A percentile compares a stretch with the other conserved stretches of the same genome.
phyloP scores from a whole-genome alignment of 2,329 filamentous ascomycete species.

The Ophiostoma triangulosporum region DNA sequence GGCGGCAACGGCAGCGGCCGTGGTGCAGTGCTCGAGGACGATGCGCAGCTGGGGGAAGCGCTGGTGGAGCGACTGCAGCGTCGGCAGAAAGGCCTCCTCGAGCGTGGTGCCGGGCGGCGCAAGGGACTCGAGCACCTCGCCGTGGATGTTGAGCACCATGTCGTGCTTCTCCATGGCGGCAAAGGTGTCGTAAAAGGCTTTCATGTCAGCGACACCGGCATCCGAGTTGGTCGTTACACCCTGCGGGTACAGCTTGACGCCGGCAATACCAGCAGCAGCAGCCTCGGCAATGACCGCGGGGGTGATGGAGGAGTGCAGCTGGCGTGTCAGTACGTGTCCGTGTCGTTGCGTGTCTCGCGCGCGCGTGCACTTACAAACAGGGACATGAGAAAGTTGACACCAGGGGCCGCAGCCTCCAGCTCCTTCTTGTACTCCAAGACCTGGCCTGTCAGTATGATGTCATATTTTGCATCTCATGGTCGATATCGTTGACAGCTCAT shows the following conservation, averaged over 20 bases:
- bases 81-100: slow-evolving; percentile 69
- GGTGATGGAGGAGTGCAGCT: slow-evolving; percentile 45
- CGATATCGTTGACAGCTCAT: neutral
- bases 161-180: slow-evolving; percentile 76
- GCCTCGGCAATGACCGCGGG: slow-evolving; percentile 60
- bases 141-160: slow-evolving; percentile 67
- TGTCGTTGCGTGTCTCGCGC: neutral
- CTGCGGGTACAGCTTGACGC: slow-evolving; percentile 55
- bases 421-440: slow-evolving; percentile 53
- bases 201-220: slow-evolving; percentile 56
- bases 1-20: slow-evolving; percentile 63
- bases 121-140: slow-evolving; percentile 44
- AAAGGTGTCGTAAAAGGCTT: slow-evolving; percentile 65
- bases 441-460: slow-evolving; percentile 19
- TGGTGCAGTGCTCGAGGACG: slow-evolving; percentile 67
- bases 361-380: slow-evolving; percentile 28
- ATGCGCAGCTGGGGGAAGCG: slow-evolving; percentile 61
- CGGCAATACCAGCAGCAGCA: slow-evolving; percentile 53
- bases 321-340: neutral
- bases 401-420: slow-evolving; percentile 45
- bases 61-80: slow-evolving; percentile 56
- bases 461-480: too few species aligned
- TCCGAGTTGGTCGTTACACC: slow-evolving; percentile 53
- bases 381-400: slow-evolving; percentile 60
- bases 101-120: slow-evolving; percentile 25